Base-by-base conservation (phyloP, 179 eudicot genomes). In the Camellia oleifera region DNA sequence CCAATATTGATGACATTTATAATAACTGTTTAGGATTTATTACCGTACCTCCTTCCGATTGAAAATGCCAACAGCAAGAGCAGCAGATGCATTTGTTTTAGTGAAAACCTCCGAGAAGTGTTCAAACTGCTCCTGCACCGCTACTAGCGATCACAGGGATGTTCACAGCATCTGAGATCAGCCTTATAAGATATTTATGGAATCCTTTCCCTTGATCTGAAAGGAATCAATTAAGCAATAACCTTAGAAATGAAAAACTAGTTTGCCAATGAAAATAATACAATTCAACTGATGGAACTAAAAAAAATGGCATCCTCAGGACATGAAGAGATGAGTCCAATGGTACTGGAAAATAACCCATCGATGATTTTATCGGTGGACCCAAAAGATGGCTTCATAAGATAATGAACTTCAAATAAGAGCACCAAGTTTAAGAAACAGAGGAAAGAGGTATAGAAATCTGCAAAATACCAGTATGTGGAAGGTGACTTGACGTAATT, bases 121-220 rank as follows among this genome's bases (percentile, higher is more conserved):
- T 80, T 89, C 91, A 79, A 32, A 63, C 89, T 44, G 89, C 79
- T 81, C 99, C 99, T 67, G 99, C 98, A 50, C 99, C 99, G 77
- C 99, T 95, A 81, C 99, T 95, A 69, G 99, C 99, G 84, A 95
- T 94, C 61, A 95, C 98, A 40, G 98, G 98, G 81, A 95, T 92
- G 80, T 75, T 91, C 57, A 94, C 99, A 77, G 97, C 99, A 87
- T 94, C 94, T 65, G 97, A 91, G 73, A 95, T 88, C 69, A 91
- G 86, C 82, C 85, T 86, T 78, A 95, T 83, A 20, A 95, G 89
- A 88, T 95, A 95, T 64, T 90, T 85, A 80, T 95, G 98, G 44
- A 92, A 95, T 82, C 99, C 99, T 83, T 91, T 90, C 52, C 99
- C 99, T 86, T 95, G 99, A 84, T 98, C 98, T 94, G 89, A 76